A percentile compares a stretch with the other conserved stretches of the same genome.
phyloP scores from a whole-genome alignment of 208 protist genomes.

The Leishmania gerbilli region DNA sequence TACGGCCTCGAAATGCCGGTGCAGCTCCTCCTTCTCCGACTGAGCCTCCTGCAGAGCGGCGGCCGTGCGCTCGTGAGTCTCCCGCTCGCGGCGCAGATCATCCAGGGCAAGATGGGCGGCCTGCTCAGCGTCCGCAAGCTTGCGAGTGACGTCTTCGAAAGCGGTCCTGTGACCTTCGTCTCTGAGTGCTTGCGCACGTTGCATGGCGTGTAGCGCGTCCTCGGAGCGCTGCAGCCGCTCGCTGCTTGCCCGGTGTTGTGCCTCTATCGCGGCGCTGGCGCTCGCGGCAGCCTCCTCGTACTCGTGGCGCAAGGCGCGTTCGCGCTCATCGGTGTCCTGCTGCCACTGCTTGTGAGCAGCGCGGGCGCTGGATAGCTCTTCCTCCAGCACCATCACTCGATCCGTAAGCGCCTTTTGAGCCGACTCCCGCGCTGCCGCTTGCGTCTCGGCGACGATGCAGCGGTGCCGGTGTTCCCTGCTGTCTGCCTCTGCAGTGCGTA shows the following conservation, averaged over 20 bases:
- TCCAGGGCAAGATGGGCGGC: background rate
- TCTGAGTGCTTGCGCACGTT: background rate
- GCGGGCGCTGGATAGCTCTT: background rate
- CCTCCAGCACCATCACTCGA: conserved; percentile 6
- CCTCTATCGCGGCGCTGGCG: background rate
- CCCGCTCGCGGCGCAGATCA: background rate
- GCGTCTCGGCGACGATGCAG: conserved; percentile 1
- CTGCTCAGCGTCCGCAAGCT: background rate
- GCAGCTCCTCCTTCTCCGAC: conserved; percentile 6
- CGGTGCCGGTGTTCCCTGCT: background rate
- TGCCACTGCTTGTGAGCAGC: background rate
- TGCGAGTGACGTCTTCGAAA: conserved; percentile 1
- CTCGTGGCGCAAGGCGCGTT: background rate
- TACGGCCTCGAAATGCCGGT: background rate
- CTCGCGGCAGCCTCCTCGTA: conserved; percentile 1
- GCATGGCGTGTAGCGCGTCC: background rate
- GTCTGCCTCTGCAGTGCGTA: conserved; percentile 1
- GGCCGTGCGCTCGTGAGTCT: background rate
- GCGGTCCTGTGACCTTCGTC: background rate
- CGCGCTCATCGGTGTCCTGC: conserved; percentile 1
- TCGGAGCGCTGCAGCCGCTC: conserved; percentile 5
- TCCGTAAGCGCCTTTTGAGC: background rate
- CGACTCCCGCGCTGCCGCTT: background rate
- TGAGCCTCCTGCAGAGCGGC: conserved; percentile 1
- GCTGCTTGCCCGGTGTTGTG: background rate